Base-by-base conservation (phyloP, 805 yeast genomes). In the Komagataella pastoris region DNA sequence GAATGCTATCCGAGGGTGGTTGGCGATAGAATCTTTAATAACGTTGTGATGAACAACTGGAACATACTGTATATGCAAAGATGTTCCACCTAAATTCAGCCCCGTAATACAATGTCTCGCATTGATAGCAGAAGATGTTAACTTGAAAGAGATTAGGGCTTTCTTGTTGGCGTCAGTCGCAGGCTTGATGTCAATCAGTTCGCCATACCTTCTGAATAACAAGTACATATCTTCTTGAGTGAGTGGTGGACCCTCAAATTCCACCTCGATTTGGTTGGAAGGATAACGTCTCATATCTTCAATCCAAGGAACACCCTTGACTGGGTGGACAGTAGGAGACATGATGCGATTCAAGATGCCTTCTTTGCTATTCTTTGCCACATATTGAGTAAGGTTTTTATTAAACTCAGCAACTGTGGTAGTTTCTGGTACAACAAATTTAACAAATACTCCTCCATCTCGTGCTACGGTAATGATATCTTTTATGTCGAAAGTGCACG, bases 401-500 rank as follows among this genome's bases (percentile, higher is more conserved):
- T 82, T 80, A 49, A 84, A 73, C 19, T 77, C 81, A 46, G 76
- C 73, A 4, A 75, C 67, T 4, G 75, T 67, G 51, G 65, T 65
- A 2, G 66, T 73, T 5, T 70, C 72, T 0, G 90, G 87, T 24
- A 86, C 77, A 30, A 70, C 65, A 58, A 84, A 84, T 56, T 83
- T 84, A 44, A 88, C 93, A 73, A 91, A 90, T 1, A 88, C 97
- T 47, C 98, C 98, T 50, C 97, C 96, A 61, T 93, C 99, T 54
- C 95, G 73, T 52, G 71, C 73, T 52, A 90, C 76, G 0, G 93
- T 85, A 36, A 83, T 77, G 30, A 88, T 73, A 1, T 81, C 80
- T 6, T 76, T 71, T 49, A 88, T 69, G 24, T 73, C 66, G 21
- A 81, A 58, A 3, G 54, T 53, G 14, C 55, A 23, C 5, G 55